phyloP scores from a whole-genome alignment of 352 stramenopile genomes.

The Phytophthora chlamydospora region DNA sequence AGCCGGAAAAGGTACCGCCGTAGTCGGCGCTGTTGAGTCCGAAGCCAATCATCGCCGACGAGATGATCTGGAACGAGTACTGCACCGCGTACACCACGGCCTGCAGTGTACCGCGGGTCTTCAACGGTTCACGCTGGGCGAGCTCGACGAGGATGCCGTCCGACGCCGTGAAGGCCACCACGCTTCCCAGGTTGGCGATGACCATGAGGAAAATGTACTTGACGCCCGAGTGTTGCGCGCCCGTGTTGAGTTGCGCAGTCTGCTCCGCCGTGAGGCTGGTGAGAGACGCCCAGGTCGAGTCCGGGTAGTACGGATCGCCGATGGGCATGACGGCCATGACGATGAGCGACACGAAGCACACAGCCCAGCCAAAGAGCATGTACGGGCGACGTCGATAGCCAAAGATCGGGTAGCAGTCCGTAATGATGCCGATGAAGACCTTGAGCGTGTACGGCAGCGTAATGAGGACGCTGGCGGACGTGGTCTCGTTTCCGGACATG shows the following conservation, averaged over 20 bases:
- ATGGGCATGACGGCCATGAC: slow-evolving; percentile 35
- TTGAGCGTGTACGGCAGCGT: slow-evolving; percentile 46
- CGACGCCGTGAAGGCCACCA: slow-evolving; percentile 60
- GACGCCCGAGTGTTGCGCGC: slow-evolving; percentile 34
- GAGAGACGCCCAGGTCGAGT: slow-evolving; percentile 20
- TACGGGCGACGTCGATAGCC: slow-evolving; percentile 43
- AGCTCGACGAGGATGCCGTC: slow-evolving; percentile 57
- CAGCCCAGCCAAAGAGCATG: slow-evolving; percentile 43
- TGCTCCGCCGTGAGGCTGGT: slow-evolving; percentile 21
- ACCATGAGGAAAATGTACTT: slow-evolving; percentile 62
- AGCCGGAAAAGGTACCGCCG: slow-evolving; percentile 37
- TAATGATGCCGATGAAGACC: slow-evolving; percentile 51
- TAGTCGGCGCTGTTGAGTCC: slow-evolving; percentile 44
- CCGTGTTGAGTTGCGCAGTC: slow-evolving; percentile 31
- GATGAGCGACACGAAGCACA: slow-evolving; percentile 34
- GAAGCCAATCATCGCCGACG: slow-evolving; percentile 34
- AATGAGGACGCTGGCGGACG: slow-evolving; percentile 43
- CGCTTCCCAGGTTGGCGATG: slow-evolving; percentile 62
- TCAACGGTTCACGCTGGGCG: slow-evolving; percentile 40
- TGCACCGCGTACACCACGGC: slow-evolving; percentile 39
- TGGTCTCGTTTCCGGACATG: slow-evolving; percentile 32
- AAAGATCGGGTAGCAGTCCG: slow-evolving; percentile 51
- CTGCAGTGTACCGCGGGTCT: slow-evolving; percentile 35
- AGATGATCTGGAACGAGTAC: slow-evolving; percentile 35
- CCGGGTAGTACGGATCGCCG: slow-evolving; percentile 36